These are phyloP conservation scores for Erysiphe neolycopersici DNA, from an alignment of 2,329 filamentous ascomycete genomes.

Conservation along the genomic window DNA sequence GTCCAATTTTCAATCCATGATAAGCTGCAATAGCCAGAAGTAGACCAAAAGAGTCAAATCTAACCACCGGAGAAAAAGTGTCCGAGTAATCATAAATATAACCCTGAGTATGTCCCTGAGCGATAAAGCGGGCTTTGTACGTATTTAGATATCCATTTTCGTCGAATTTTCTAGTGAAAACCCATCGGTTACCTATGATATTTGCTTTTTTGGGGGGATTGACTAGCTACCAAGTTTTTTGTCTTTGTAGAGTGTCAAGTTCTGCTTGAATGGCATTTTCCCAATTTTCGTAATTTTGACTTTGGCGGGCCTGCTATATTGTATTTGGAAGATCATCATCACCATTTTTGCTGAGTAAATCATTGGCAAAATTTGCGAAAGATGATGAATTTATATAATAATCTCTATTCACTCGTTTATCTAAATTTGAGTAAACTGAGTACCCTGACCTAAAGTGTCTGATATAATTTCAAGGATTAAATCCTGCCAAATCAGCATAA, in stretches of 20 bases:
- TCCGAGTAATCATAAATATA: neutral
- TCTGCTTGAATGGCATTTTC: neutral
- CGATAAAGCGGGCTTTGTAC: neutral
- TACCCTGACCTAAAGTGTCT: neutral
- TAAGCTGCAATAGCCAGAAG: neutral
- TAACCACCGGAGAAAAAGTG: neutral
- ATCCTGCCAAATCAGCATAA: neutral
- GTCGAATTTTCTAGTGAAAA: neutral
- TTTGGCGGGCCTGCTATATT: neutral
- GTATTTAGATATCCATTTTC: neutral
- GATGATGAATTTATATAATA: neutral
- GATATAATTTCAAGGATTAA: neutral
- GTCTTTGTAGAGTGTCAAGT: neutral
- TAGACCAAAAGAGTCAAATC: neutral
- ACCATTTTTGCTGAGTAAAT: neutral
- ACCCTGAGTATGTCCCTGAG: neutral
- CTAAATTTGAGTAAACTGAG: neutral
- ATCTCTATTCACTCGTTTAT: neutral
- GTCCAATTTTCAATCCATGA: neutral
- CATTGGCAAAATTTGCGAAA: neutral
- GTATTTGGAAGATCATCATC: constrained; percentile 1
- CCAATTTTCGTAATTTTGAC: neutral
- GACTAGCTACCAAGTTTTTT: neutral
- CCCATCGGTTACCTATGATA: neutral
- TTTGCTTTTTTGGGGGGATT: neutral